phyloP scores from a whole-genome alignment of 768 basidiomycete species.

The Mycena indigotica region DNA sequence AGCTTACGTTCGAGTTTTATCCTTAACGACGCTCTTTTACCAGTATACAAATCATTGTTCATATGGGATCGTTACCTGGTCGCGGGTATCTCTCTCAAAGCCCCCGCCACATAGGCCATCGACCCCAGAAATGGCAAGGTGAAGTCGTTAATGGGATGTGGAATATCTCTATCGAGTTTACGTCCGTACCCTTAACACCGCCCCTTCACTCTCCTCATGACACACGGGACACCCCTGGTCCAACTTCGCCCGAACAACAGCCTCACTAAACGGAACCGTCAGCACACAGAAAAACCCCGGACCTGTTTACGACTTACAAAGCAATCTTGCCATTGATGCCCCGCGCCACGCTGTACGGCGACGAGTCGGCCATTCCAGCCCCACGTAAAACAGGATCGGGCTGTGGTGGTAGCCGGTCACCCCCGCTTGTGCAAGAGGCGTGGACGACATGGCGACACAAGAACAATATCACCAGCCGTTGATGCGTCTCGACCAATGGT shows the following conservation, averaged over 20 bases:
- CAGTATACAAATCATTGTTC: too few species aligned
- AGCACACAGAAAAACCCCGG: neutral
- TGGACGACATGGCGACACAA: constrained; percentile 90
- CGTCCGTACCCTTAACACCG: neutral
- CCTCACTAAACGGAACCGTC: constrained; percentile 49
- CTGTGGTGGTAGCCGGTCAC: constrained; percentile 61
- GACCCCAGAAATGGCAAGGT: too few species aligned
- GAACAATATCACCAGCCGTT: constrained; percentile 71
- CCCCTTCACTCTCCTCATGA: constrained; percentile 57
- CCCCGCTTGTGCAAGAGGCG: constrained; percentile 71
- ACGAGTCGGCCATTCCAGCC: constrained; percentile 43
- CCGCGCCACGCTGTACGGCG: constrained; percentile 34
- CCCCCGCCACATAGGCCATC: too few species aligned
- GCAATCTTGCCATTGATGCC: constrained; percentile 75
- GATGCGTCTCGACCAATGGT: constrained; percentile 57
- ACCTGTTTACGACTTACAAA: too few species aligned
- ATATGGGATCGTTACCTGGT: too few species aligned
- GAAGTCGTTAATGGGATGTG: too few species aligned
- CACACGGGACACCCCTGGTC: constrained; percentile 80
- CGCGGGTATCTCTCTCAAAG: too few species aligned
- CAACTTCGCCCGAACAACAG: constrained; percentile 66
- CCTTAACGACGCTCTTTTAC: too few species aligned
- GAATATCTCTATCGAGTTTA: too few species aligned
- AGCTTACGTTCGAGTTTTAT: too few species aligned
- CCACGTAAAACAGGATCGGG: constrained; percentile 56